Percentiles rank a stretch among this genome's conserved stretches.
These are phyloP conservation scores for Choiromyces venosus DNA, from an alignment of 495 filamentous ascomycete genomes.

Conservation along the genomic window DNA sequence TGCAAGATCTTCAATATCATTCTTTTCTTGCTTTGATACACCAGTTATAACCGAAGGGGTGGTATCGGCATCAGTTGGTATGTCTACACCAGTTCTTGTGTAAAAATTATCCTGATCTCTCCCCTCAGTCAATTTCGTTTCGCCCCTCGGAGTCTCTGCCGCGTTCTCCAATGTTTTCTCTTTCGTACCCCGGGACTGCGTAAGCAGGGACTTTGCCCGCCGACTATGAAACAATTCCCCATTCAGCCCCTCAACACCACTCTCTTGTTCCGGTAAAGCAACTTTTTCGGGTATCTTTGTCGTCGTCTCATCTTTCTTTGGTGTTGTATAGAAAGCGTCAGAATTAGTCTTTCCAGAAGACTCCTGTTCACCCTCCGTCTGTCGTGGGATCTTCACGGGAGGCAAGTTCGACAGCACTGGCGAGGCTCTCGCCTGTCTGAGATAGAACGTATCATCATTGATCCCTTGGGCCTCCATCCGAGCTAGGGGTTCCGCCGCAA, in stretches of 20 bases:
- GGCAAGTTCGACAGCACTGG: slow-evolving; percentile 54
- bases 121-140: slow-evolving; percentile 33
- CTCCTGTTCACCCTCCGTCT: slow-evolving; percentile 47
- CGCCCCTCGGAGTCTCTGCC: slow-evolving; percentile 41
- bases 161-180: slow-evolving; percentile 34
- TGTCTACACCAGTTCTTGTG: slow-evolving; percentile 40
- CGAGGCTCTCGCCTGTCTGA: slow-evolving; percentile 47
- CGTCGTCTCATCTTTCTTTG: slow-evolving; percentile 14
- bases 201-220: slow-evolving; percentile 15
- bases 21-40: slow-evolving; percentile 8
- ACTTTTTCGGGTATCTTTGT: slow-evolving; percentile 15
- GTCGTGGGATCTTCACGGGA: slow-evolving; percentile 56
- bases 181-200: neutral
- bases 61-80: slow-evolving; percentile 19
- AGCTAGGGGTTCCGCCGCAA: slow-evolving; percentile 44
- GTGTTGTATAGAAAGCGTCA: slow-evolving; percentile 26
- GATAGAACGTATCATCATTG: slow-evolving; percentile 58
- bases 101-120: slow-evolving; percentile 48
- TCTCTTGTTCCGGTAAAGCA: neutral
- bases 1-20: slow-evolving; percentile 23
- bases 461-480: slow-evolving; percentile 45
- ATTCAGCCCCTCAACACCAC: neutral
- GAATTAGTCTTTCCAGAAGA: slow-evolving; percentile 49
- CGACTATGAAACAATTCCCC: slow-evolving; percentile 21
- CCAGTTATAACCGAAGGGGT: neutral